phyloP scores from a whole-genome alignment of 352 stramenopile species.

The Phytopythium delawarense region DNA sequence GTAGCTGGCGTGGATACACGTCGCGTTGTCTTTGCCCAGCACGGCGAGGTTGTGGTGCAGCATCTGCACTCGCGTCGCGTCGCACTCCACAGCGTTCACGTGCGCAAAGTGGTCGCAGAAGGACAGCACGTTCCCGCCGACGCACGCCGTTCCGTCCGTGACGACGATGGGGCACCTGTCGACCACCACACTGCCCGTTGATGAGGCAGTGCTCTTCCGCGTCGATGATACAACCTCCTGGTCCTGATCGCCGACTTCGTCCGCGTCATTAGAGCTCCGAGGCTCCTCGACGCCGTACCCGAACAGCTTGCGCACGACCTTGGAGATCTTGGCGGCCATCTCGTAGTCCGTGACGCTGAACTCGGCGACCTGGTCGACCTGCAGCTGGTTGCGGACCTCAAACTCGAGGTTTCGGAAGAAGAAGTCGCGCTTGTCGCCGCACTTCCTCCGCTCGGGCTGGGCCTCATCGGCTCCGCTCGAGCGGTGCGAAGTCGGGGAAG shows the following conservation, averaged over 20 bases:
- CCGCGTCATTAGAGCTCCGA: not conserved
- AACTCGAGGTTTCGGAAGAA: slow-evolving; percentile 77
- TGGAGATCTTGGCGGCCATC: slow-evolving; percentile 72
- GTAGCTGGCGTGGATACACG: slow-evolving; percentile 60
- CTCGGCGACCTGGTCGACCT: slow-evolving; percentile 73
- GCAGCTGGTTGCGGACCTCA: slow-evolving; percentile 55
- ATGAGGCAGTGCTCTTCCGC: not conserved
- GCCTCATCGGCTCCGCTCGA: not conserved
- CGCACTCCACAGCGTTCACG: slow-evolving; percentile 74
- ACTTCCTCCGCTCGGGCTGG: slow-evolving; percentile 26
- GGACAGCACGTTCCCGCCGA: slow-evolving; percentile 75
- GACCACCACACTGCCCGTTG: not conserved
- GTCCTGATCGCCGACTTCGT: slow-evolving; percentile 2
- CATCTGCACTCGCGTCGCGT: slow-evolving; percentile 59
- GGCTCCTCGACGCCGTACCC: slow-evolving; percentile 10
- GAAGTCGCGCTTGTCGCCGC: slow-evolving; percentile 81
- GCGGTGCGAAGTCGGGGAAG: slow-evolving; percentile 13
- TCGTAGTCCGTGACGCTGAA: slow-evolving; percentile 83
- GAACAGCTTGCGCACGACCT: slow-evolving; percentile 51
- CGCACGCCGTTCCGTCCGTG: slow-evolving; percentile 76
- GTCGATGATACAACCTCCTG: slow-evolving; percentile 10
- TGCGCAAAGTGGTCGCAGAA: slow-evolving; percentile 77
- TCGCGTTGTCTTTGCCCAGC: slow-evolving; percentile 51
- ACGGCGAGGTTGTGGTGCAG: slow-evolving; percentile 70
- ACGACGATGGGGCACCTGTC: slow-evolving; percentile 45